phyloP scores from a whole-genome alignment of 2,329 filamentous ascomycete species.

The Trichocomaceae sp. region DNA sequence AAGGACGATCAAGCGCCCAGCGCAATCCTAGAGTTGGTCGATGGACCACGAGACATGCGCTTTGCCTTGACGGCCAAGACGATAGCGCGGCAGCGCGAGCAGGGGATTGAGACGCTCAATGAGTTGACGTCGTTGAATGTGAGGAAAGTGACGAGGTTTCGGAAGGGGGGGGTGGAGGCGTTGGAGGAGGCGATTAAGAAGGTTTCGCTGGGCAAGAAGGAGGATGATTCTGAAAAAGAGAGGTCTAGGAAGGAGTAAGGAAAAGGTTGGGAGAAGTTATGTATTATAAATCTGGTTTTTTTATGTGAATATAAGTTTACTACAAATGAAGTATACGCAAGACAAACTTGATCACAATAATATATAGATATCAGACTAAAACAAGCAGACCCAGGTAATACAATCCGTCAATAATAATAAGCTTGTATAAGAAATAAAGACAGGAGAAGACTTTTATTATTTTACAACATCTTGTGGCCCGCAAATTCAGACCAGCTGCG shows the following conservation, averaged over 20 bases:
- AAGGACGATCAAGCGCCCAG: conserved; percentile 82
- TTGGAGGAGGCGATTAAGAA: conserved; percentile 56
- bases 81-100: conserved; percentile 55
- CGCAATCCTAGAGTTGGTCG: conserved; percentile 89
- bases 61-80: conserved; percentile 90
- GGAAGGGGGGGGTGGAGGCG: conserved; percentile 58
- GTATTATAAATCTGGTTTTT: too few relatives aligned
- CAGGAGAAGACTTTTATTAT: not conserved
- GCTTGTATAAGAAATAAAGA: not conserved
- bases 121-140: conserved; percentile 72
- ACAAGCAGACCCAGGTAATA: too few relatives aligned
- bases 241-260: not conserved
- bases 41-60: conserved; percentile 87
- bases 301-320: too few relatives aligned
- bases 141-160: conserved; percentile 72
- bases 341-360: too few relatives aligned
- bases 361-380: too few relatives aligned
- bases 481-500: conserved; percentile 94
- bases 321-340: too few relatives aligned
- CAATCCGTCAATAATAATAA: too few relatives aligned
- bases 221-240: not conserved
- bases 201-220: conserved; percentile 46
- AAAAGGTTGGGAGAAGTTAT: too few relatives aligned
- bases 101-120: conserved; percentile 54
- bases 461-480: conserved; percentile 54